These are phyloP conservation scores for Cryptosporidium parvum DNA, from an alignment of 169 alveolate genomes.

Conservation along the genomic window DNA sequence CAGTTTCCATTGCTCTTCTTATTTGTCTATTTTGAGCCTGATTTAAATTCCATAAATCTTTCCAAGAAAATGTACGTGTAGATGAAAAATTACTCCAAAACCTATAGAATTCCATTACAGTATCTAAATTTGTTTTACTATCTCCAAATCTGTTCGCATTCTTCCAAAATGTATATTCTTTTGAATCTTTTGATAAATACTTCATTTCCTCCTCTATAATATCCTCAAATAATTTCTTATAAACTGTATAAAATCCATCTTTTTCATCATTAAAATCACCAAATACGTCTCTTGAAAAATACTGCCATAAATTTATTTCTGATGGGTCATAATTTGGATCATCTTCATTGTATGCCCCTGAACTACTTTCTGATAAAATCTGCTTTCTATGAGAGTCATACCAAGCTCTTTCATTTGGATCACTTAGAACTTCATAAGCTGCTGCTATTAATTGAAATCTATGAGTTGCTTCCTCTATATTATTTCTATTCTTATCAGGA, in stretches of 20 bases:
- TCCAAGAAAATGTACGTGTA: constrained; percentile 83
- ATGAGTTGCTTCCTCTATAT: constrained; percentile 81
- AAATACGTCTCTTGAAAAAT: constrained; percentile 81
- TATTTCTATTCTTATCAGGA: constrained; percentile 88
- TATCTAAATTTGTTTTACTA: constrained; percentile 79
- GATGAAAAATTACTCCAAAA: constrained; percentile 87
- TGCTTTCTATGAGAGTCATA: constrained; percentile 85
- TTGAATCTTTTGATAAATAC: constrained; percentile 76
- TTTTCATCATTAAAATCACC: constrained; percentile 81
- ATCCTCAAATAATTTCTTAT: constrained; percentile 82
- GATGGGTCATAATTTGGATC: constrained; percentile 57
- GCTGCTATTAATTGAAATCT: constrained; percentile 78
- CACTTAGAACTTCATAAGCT: constrained; percentile 80
- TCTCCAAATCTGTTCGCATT: constrained; percentile 82
- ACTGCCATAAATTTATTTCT: constrained; percentile 83
- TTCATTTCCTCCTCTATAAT: constrained; percentile 81
- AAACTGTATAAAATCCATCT: constrained; percentile 84
- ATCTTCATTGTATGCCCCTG: constrained; percentile 34
- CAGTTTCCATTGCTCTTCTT: constrained; percentile 83
- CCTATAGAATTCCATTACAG: constrained; percentile 83
- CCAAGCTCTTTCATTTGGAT: constrained; percentile 84
- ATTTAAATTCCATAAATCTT: constrained; percentile 83
- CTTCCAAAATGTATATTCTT: constrained; percentile 70
- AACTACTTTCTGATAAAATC: constrained; percentile 80
- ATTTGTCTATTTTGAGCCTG: constrained; percentile 84